phyloP scores from a whole-genome alignment of 345 rosid species.

The Pistacia atlantica region DNA sequence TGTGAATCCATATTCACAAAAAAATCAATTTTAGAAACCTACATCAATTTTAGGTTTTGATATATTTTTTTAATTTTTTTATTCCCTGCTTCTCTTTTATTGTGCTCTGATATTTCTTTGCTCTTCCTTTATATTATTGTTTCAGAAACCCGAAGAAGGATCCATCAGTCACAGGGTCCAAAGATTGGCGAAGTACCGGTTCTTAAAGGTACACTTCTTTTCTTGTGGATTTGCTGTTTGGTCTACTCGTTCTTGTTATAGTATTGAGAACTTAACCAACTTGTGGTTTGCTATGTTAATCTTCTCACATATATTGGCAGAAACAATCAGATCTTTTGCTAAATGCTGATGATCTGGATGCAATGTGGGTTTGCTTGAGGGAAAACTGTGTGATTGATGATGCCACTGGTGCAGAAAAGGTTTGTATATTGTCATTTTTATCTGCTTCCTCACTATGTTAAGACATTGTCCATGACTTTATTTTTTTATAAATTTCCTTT shows the following conservation, averaged over 20 bases:
- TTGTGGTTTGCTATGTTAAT: conserved; percentile 3
- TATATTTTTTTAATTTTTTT: not conserved
- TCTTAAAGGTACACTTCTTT: conserved; percentile 63
- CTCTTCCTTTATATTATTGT: conserved; percentile 22
- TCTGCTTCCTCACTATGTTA: not conserved
- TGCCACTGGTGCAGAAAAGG: conserved; percentile 99
- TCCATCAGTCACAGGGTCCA: conserved; percentile 95
- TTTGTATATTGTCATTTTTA: conserved; percentile 15
- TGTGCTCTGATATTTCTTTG: conserved; percentile 3
- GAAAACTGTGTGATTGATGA: conserved; percentile 99
- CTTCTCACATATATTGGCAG: conserved; percentile 46
- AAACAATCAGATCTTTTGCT: conserved; percentile 95
- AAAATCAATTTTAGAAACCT: not conserved
- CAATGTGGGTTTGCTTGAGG: conserved; percentile 99
- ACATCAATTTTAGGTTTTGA: not conserved
- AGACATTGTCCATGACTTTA: not conserved
- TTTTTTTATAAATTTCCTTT: too few species aligned
- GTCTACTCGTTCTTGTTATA: not conserved
- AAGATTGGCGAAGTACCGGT: conserved; percentile 90
- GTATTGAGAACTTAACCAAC: not conserved
- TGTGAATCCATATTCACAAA: not conserved
- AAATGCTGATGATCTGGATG: conserved; percentile 96
- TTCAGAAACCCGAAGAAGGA: conserved; percentile 98
- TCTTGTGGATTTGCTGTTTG: not conserved
- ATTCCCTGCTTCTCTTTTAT: not conserved